Base-by-base conservation (phyloP, 2,329 filamentous ascomycete species). In the Ceratocystis cubensis region DNA sequence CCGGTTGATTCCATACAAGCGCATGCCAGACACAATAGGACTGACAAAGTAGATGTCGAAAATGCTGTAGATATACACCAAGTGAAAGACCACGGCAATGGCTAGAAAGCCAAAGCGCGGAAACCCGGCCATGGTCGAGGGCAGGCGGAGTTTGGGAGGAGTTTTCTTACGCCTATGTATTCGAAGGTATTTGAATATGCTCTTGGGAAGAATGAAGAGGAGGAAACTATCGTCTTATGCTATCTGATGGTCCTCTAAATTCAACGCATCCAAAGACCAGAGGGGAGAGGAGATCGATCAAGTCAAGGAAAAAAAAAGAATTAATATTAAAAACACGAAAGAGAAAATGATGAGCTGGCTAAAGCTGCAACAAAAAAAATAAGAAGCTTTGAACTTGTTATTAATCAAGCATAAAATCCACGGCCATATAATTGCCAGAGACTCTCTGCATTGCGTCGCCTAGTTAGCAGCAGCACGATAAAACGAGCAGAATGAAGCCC, bases 11-110 rank as follows among this genome's bases (percentile, higher is more conserved):
- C 80, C 78, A 76, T 91, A 92, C 68, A 91, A 83, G 73, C 83
- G 85, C 94, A 99, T 99, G 73, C 94, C 94, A 79, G 88, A 89
- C 65, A 97, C 94, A 71, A 99, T 94, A 25, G 94, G 94, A 75
- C 91, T 96, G 74, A 96, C 91, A 74, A 99, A 99, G 78, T 99
- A 97, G 70, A 97, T 94, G 76, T 96, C 92, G 78, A 99, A 99
- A 73, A 97, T 97, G 68, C 91, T 96, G 74, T 88, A 89, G 66
- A 96, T 88, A 76, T 99, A 99, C 70, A 96, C 84, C 65, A 97
- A 76, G 77, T 99, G 95, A 75, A 99, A 99, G 69, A 93, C 78
- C 74, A 96, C 83, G 71, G 94, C 94, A 74, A 96, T 84, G 74
- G 88, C 86, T 75, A 97, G 78, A 75, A 99, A 97, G 74, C 87